Conservation (phyloP, 495 filamentous ascomycete species). For the Podospora pseudopauciseta region DNA sequence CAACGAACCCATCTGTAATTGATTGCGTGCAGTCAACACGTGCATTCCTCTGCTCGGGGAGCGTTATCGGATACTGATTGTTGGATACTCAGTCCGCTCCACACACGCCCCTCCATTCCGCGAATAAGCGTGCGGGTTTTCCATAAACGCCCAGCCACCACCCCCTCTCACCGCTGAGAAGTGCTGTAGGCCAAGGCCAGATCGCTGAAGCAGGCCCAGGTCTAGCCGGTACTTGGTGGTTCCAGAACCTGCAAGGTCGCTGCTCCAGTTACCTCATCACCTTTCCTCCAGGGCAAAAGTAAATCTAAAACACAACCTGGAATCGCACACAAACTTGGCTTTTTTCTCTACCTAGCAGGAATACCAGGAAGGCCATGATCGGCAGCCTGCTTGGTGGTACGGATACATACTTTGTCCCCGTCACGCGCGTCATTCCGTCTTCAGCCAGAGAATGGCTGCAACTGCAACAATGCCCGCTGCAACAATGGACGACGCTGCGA, state of each 20-base stretch:
- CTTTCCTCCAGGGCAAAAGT: neutral
- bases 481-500: constrained; percentile 48
- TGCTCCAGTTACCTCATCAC: constrained; percentile 1
- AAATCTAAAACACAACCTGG: neutral
- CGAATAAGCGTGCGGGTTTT: neutral
- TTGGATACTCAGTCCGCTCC: neutral
- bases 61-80: neutral
- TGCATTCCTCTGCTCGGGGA: neutral
- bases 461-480: constrained; percentile 5
- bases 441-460: constrained; percentile 5
- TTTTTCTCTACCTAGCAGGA: neutral
- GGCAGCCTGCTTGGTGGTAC: constrained; percentile 10
- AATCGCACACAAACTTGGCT: neutral
- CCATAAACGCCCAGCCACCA: neutral
- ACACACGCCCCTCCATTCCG: neutral
- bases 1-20: neutral
- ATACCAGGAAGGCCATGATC: constrained; percentile 16
- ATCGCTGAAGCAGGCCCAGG: constrained; percentile 2
- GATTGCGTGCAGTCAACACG: neutral
- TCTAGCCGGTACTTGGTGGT: neutral
- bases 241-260: neutral
- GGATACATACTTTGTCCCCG: constrained; percentile 16
- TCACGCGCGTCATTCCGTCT: constrained; percentile 24
- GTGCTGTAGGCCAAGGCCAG: constrained; percentile 3
- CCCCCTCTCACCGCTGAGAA: neutral